Percentiles rank a stretch among this genome's conserved stretches.
Evolutionary conservation across 345 rosid species (phyloP).

Genomic region (Eucalyptus sp.): DNA sequence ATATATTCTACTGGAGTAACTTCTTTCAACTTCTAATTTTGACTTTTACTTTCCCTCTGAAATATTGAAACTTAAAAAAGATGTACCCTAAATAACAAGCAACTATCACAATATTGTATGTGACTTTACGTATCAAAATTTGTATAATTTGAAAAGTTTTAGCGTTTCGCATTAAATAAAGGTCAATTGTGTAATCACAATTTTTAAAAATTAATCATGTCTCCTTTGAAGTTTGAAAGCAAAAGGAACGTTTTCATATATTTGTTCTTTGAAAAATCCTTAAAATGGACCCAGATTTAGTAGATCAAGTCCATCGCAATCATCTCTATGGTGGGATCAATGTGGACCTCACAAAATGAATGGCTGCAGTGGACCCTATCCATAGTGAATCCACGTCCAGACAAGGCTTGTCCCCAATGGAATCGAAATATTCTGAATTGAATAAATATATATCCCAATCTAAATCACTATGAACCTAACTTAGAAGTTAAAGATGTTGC

Average conservation of each 20-base stretch:
- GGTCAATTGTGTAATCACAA: not conserved
- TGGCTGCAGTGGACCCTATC: not conserved
- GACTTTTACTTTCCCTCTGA: not conserved
- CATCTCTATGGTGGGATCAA: not conserved
- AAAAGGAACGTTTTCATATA: not conserved
- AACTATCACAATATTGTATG: not conserved
- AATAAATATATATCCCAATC: not conserved
- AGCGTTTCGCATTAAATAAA: fast-evolving
- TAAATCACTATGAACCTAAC: not conserved
- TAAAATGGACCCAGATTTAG: fast-evolving
- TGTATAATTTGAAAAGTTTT: not conserved
- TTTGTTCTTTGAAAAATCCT: not conserved
- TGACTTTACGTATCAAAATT: not conserved
- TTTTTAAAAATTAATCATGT: not conserved
- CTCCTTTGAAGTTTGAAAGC: not conserved
- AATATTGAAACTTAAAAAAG: not conserved
- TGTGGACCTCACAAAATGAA: not conserved
- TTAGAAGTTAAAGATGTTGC: not conserved
- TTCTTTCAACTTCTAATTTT: not conserved
- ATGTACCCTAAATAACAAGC: not conserved
- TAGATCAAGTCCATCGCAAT: not conserved
- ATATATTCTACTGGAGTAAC: not conserved
- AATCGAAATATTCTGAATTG: not conserved
- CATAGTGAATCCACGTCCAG: not conserved
- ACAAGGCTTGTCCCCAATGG: not conserved